A percentile compares a stretch with the other conserved stretches of the same genome.
Conservation (phyloP, 1,139 yeast genomes). For the Hanseniaspora uvarum region DNA sequence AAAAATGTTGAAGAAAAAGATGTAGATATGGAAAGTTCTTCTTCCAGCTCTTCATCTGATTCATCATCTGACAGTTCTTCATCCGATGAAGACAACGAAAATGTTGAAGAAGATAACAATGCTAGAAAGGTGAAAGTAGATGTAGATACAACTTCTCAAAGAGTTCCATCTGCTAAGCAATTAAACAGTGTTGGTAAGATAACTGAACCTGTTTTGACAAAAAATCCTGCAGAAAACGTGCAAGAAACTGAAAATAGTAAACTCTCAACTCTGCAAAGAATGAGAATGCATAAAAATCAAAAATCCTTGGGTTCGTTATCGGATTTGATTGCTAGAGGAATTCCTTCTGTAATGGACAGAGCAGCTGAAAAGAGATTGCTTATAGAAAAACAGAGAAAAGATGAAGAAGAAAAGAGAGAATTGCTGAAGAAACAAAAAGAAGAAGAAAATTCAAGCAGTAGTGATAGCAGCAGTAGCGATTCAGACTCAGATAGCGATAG, state of each 20-base stretch:
- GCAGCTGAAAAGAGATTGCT: slow-evolving; percentile 22
- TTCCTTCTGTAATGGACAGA: slow-evolving; percentile 51
- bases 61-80: neutral
- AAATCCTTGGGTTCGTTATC: slow-evolving; percentile 43
- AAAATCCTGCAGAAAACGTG: neutral
- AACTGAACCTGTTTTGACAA: neutral
- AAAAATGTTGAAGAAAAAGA: slow-evolving; percentile 12
- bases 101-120: neutral
- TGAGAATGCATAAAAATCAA: slow-evolving; percentile 24
- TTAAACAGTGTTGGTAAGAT: neutral
- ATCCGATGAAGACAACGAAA: slow-evolving; percentile 4
- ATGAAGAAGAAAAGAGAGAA: slow-evolving; percentile 11
- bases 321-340: slow-evolving; percentile 49
- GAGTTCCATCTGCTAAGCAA: slow-evolving; percentile 11
- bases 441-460: slow-evolving; percentile 19
- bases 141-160: slow-evolving; percentile 3
- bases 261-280: slow-evolving; percentile 17
- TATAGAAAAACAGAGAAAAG: slow-evolving; percentile 12
- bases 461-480: slow-evolving; percentile 26
- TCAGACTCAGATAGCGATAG: slow-evolving; percentile 23
- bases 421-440: neutral
- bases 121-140: slow-evolving; percentile 7
- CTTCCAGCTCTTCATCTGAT: slow-evolving; percentile 2
- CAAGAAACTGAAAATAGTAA: slow-evolving; percentile 6
- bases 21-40: neutral